phyloP scores from a whole-genome alignment of 495 filamentous ascomycete genomes.

The Aspergillus carlsbadensis region DNA sequence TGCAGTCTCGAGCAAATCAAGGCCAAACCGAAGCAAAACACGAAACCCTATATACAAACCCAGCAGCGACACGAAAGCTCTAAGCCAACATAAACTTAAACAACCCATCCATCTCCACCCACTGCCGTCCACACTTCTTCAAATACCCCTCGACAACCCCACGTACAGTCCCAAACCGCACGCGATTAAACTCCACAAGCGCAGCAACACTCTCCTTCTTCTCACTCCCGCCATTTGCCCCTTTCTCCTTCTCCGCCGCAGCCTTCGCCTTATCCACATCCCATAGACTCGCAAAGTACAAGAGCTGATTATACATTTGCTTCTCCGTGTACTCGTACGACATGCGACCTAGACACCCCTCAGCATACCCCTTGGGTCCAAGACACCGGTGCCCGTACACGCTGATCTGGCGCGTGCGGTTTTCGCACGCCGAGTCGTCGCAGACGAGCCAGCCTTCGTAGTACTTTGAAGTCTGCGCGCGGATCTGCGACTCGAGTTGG shows the following conservation, averaged over 20 bases:
- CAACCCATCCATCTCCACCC: constrained; percentile 93
- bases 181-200: constrained; percentile 76
- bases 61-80: no score
- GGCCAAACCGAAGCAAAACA: not conserved
- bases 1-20: not conserved
- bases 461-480: constrained; percentile 74
- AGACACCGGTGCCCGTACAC: constrained; percentile 90
- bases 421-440: constrained; percentile 82
- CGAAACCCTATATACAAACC: constrained; percentile 18
- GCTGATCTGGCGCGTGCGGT: constrained; percentile 84
- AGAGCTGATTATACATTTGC: constrained; percentile 87
- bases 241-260: constrained; percentile 42
- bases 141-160: constrained; percentile 82
- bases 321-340: constrained; percentile 83
- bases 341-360: constrained; percentile 87
- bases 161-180: constrained; percentile 71
- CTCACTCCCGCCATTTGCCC: constrained; percentile 34
- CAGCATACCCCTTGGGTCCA: constrained; percentile 76
- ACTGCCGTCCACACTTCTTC: constrained; percentile 89
- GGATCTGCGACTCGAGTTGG: constrained; percentile 82
- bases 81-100: constrained; percentile 65
- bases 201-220: constrained; percentile 62
- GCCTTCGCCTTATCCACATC: constrained; percentile 81
- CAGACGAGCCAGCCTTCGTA: constrained; percentile 92
- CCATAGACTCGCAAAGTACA: constrained; percentile 83